phyloP scores from a whole-genome alignment of 2,329 filamentous ascomycete genomes.

The Fusarium sp. region DNA sequence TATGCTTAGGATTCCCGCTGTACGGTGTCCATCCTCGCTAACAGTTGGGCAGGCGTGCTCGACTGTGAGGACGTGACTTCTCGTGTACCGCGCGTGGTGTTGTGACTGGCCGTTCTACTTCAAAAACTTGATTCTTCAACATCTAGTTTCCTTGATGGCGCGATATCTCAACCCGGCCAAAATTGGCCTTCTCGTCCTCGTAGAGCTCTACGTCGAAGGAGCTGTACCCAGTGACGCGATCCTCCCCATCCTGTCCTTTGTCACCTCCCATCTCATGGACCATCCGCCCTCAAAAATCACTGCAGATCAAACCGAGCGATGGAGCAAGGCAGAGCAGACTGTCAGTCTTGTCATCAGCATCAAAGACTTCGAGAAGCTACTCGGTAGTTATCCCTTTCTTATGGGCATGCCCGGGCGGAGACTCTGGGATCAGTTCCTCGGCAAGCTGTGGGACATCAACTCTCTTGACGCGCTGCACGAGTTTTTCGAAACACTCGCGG shows the following conservation, averaged over 20 bases:
- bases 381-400: constrained; percentile 66
- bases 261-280: constrained; percentile 79
- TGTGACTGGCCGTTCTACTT: not conserved
- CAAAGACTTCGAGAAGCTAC: constrained; percentile 72
- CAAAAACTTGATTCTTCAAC: not conserved
- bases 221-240: constrained; percentile 79
- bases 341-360: constrained; percentile 70
- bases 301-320: constrained; percentile 54
- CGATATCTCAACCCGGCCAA: constrained; percentile 92
- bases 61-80: constrained; percentile 6
- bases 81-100: not conserved
- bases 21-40: constrained; percentile 7
- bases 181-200: constrained; percentile 84
- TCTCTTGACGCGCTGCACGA: constrained; percentile 85
- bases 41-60: constrained; percentile 32
- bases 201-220: constrained; percentile 85
- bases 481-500: constrained; percentile 77
- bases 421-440: constrained; percentile 91
- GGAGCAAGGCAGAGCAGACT: constrained; percentile 65
- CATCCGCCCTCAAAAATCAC: constrained; percentile 49
- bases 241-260: constrained; percentile 83
- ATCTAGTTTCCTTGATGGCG: constrained; percentile 48
- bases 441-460: constrained; percentile 86
- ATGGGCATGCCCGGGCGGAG: constrained; percentile 79
- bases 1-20: not conserved